phyloP scores from a whole-genome alignment of 176 grass and related monocot species.

The Olyra latifolia region DNA sequence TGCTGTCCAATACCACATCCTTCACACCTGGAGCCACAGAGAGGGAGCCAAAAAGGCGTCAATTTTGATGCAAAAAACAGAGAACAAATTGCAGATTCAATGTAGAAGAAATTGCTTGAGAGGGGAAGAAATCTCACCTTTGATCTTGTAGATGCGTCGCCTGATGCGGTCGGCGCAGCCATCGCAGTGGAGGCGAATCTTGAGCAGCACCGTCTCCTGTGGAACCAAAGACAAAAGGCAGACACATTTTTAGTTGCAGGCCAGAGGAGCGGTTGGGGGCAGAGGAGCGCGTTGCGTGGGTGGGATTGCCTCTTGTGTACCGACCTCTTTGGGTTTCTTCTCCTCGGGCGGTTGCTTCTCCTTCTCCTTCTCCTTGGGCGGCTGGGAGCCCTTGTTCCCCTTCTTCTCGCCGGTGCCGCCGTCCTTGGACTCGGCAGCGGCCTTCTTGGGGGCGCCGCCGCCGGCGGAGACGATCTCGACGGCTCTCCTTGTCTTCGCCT shows the following conservation, averaged over 20 bases:
- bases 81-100: not conserved
- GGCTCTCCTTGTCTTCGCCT: conserved; percentile 50
- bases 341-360: conserved; percentile 49
- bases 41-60: not conserved
- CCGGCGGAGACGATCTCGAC: conserved; percentile 63
- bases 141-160: conserved; percentile 69
- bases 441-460: conserved; percentile 25
- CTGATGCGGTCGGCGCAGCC: conserved; percentile 77
- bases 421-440: conserved; percentile 23
- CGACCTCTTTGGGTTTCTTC: conserved; percentile 56
- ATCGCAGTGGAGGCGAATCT: conserved; percentile 89
- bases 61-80: not conserved
- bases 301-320: conserved; percentile 27
- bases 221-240: not conserved
- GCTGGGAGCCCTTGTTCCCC: conserved; percentile 20
- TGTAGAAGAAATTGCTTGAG: not conserved
- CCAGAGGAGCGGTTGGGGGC: conserved; percentile 30
- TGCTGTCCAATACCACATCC: conserved; percentile 55
- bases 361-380: conserved; percentile 45
- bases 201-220: conserved; percentile 65
- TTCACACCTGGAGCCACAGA: conserved; percentile 56
- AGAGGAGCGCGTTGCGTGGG: conserved; percentile 20
- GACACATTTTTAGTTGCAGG: conserved; percentile 26
- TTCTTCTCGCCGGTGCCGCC: conserved; percentile 36
- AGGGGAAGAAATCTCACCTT: conserved; percentile 38